Base-by-base conservation (phyloP, 345 rosid genomes). In the Ceriops decandra region DNA sequence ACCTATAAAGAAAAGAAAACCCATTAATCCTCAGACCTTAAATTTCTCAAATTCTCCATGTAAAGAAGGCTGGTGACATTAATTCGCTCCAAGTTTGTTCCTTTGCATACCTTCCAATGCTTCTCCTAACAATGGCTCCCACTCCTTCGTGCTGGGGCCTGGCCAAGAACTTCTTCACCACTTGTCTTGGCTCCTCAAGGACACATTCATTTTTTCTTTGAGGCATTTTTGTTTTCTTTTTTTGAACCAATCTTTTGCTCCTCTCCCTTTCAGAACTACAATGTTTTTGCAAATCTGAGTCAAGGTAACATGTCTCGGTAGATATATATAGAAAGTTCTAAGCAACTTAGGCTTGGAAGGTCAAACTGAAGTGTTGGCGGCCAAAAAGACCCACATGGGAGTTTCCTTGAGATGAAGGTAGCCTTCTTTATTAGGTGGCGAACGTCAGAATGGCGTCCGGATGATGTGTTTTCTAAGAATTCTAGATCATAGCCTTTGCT, bases 71-170 rank as follows among this genome's bases (percentile, higher is more conserved):
- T 13, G 16, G 13, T 21, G 35, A 33, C 36, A 33, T 33, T 33
- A 33, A 33, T 33, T 11, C 22, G 20, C 54, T 11, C 21, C 17
- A 32, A 19, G 20, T 38, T 52, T 36, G 13, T 19, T 7, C 32
- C 19, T 24, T 7, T 7, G 17, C 60, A 72, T 66, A 90, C 98
- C 97, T 79, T 74, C 98, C 98, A 38, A 93, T 88, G 85, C 97
- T 93, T 82, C 98, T 93, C 76, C 95, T 85, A 31, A 90, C 98
- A 61, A 81, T 68, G 67, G 97, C 93, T n/a, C 98, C 98, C 2
- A 84, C 65, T 1, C 98, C 98, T 84, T 90, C 98, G 46, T 75
- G 87, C 31, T 90, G 98, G n/a, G 88, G 93, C 82, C 90, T 84
- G 4, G 98, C 91, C 81, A 87, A 81, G 79, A 88, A 87, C 78